A percentile compares a stretch with the other conserved stretches of the same genome.
Evolutionary conservation across 768 basidiomycete genomes (phyloP).

Genomic region (Hericium erinaceus): DNA sequence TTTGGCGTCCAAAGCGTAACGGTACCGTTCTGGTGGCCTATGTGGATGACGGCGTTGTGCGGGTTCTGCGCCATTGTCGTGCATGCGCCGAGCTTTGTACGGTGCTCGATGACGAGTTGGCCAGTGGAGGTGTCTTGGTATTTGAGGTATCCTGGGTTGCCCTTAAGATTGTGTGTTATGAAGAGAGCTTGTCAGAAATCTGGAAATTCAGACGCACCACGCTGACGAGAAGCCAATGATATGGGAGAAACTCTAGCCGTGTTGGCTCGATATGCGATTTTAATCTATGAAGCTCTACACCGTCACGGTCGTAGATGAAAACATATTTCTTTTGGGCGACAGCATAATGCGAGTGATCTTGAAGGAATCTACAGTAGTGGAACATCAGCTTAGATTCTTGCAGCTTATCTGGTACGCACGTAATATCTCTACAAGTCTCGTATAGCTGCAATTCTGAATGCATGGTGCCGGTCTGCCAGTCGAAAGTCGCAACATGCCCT

Average conservation of each 20-base stretch:
- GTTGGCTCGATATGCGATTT: conserved; percentile 85
- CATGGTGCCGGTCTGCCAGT: conserved; percentile 82
- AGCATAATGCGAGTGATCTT: conserved; percentile 88
- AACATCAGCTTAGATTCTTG: conserved; percentile 1
- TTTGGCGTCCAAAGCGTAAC: conserved; percentile 98
- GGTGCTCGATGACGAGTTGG: conserved; percentile 73
- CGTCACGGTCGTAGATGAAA: conserved; percentile 91
- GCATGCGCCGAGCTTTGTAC: conserved; percentile 84
- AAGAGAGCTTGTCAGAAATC: neutral
- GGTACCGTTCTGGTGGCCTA: conserved; percentile 91
- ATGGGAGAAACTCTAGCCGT: conserved; percentile 84
- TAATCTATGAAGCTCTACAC: conserved; percentile 84
- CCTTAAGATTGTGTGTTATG: conserved; percentile 33
- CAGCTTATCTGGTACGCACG: conserved; percentile 38
- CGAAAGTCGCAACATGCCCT: conserved; percentile 89
- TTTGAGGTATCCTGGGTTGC: conserved; percentile 85
- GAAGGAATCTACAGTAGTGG: conserved; percentile 55
- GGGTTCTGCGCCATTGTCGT: conserved; percentile 81
- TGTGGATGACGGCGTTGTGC: conserved; percentile 89
- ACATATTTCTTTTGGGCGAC: conserved; percentile 95
- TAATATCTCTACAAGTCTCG: conserved; percentile 89
- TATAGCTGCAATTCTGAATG: conserved; percentile 83
- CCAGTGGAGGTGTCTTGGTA: conserved; percentile 98
- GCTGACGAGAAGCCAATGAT: conserved; percentile 88
- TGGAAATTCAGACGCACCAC: conserved; percentile 41